Percentiles rank a stretch among this genome's conserved stretches.
Evolutionary conservation across 179 eudicot species (phyloP).

Genomic region (Heliamphora pulchella): DNA sequence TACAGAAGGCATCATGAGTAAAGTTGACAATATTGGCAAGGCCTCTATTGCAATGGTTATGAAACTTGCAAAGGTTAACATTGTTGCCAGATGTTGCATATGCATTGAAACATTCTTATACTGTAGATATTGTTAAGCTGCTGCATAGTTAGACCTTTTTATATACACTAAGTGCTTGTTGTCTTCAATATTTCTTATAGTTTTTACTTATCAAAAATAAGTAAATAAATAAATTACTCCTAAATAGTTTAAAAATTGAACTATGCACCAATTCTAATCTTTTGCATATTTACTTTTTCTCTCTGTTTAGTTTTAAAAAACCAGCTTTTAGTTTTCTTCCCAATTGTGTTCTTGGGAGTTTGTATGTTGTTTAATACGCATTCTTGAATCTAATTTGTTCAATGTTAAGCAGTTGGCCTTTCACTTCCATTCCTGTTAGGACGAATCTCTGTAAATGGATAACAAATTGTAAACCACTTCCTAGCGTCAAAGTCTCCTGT

Average conservation of each 20-base stretch:
- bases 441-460: neutral
- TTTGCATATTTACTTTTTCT: too few relatives aligned
- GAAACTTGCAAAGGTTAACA: conserved; percentile 88
- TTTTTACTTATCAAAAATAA: neutral
- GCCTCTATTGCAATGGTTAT: conserved; percentile 81
- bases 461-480: neutral
- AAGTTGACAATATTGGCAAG: conserved; percentile 89
- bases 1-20: conserved; percentile 92
- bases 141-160: neutral
- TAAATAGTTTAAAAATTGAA: neutral
- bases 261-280: neutral
- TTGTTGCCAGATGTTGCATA: neutral
- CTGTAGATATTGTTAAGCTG: neutral
- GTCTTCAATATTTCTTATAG: neutral
- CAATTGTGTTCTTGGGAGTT: neutral
- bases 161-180: neutral
- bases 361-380: neutral
- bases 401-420: neutral
- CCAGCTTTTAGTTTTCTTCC: too few relatives aligned
- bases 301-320: neutral
- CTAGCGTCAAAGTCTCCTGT: neutral
- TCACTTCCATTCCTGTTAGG: neutral
- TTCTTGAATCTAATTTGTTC: neutral
- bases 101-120: neutral
- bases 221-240: too few relatives aligned